Conservation (phyloP, 2,329 filamentous ascomycete species). For the Fusarium sp. region DNA sequence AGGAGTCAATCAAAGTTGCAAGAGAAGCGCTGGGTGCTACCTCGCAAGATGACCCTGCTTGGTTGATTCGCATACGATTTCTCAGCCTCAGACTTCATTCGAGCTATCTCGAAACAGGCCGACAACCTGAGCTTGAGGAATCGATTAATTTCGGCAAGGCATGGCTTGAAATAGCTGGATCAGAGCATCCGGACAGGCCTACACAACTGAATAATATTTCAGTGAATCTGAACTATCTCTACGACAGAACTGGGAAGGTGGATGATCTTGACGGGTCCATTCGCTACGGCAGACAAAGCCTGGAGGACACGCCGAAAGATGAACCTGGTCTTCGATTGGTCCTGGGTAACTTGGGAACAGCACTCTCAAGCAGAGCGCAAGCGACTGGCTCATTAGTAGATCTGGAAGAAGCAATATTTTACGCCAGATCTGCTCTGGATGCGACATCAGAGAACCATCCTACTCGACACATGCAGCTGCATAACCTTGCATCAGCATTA, state of each 20-base stretch:
- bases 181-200: background rate
- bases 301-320: background rate
- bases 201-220: background rate
- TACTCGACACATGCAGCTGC: background rate
- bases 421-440: background rate
- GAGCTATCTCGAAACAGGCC: background rate
- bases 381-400: background rate
- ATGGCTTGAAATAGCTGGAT: background rate
- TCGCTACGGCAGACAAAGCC: background rate
- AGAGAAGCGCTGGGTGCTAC: background rate
- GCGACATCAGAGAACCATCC: accelerated
- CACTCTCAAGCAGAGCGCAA: background rate
- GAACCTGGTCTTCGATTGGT: background rate
- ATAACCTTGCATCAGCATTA: too few relatives aligned
- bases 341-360: background rate
- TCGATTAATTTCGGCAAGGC: background rate
- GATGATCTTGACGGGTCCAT: background rate
- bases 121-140: accelerated
- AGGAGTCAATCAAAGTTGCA: background rate
- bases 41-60: background rate
- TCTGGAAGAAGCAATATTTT: background rate
- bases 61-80: background rate
- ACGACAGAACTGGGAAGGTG: background rate
- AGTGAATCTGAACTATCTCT: background rate
- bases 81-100: background rate